These are phyloP conservation scores for Fusarium zealandicum DNA, from an alignment of 2,329 filamentous ascomycete species.

Conservation along the genomic window DNA sequence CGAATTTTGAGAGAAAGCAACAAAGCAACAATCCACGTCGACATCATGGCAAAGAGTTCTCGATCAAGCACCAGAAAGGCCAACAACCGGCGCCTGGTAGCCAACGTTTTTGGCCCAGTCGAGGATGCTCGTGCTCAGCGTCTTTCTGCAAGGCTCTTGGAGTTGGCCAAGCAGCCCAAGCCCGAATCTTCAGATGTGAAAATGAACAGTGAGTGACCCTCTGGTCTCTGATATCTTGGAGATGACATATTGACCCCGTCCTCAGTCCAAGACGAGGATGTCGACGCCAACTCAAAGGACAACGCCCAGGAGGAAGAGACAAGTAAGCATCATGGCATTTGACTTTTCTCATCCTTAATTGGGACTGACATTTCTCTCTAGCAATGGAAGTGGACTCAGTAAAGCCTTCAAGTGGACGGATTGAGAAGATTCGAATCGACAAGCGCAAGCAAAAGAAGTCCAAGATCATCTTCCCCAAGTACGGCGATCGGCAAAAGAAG, in stretches of 20 bases:
- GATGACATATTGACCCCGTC: conserved; percentile 9
- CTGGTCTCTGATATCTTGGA: background rate
- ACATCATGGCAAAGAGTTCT: conserved; percentile 84
- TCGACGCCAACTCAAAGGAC: conserved; percentile 42
- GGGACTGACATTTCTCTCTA: conserved; percentile 31
- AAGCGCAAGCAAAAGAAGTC: conserved; percentile 65
- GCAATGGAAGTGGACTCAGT: conserved; percentile 66
- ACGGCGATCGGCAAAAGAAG: conserved; percentile 59
- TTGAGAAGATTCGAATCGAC: conserved; percentile 60
- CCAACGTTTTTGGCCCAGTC: conserved; percentile 82
- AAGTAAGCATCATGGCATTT: conserved; percentile 30
- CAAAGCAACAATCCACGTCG: conserved; percentile 6
- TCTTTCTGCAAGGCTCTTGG: conserved; percentile 84
- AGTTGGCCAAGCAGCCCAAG: conserved; percentile 79
- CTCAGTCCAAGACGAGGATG: conserved; percentile 41
- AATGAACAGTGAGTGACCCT: conserved; percentile 51
- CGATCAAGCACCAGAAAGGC: conserved; percentile 80
- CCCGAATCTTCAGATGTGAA: conserved; percentile 62
- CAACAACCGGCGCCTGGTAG: conserved; percentile 83
- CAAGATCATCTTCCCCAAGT: conserved; percentile 67
- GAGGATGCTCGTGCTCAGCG: conserved; percentile 82
- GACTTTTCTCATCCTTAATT: conserved; percentile 11
- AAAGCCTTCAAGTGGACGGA: conserved; percentile 50
- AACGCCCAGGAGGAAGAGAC: conserved; percentile 40
- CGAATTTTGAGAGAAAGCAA: conserved; percentile 10